Base-by-base conservation (phyloP, 2,329 filamentous ascomycete genomes). In the Sphaerostilbella broomeana region DNA sequence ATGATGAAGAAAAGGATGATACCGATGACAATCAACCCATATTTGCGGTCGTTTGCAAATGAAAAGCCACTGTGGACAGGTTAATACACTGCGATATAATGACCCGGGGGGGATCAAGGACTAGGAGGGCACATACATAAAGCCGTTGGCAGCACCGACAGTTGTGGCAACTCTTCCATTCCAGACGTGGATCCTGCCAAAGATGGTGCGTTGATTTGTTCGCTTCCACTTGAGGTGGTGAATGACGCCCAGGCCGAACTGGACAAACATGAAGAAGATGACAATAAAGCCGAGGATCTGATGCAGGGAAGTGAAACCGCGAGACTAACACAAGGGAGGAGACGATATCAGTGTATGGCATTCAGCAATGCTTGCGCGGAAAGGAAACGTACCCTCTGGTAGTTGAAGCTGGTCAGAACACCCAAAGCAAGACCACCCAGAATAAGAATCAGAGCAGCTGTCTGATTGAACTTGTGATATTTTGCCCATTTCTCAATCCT, bases 231-330 rank as follows among this genome's bases (percentile, higher is more conserved):
- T 62, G 32, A 65, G 61, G 49, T 80, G 77, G 47, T 79, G 73
- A 40, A 77, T 47, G 45, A 73, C 63, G 19, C 77, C 77, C 11
- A 81, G 54, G 2, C 61, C 55, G 43, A 77, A 70, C 49, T 80
- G 75, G 5, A 52, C 60, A 12, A 81, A 54, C 36, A 79, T 57
- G 35, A 72, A 64, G 29, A 67, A 57, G 31, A 75, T 61, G 26
- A 78, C 59, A 12, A 79, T 52, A 41, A 77, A 63, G 7, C 78
- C 78, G 41, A 82, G 59, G 35, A 81, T 63, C 51, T 81, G 77
- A 50, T 81, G 78, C 7, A 65, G 58, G 1, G 67, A 66, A 30
- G 65, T 66, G 56, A 77, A 75, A 8, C 60, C 58, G 35, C 68
- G 72, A 13, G 74, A 73, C 71, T 77, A 28, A 9, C 18, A 17